Evolutionary conservation across 352 stramenopile genomes (phyloP), one percentile per base, ranked within the genome.

Genomic region (Globisporangium yorkense): DNA sequence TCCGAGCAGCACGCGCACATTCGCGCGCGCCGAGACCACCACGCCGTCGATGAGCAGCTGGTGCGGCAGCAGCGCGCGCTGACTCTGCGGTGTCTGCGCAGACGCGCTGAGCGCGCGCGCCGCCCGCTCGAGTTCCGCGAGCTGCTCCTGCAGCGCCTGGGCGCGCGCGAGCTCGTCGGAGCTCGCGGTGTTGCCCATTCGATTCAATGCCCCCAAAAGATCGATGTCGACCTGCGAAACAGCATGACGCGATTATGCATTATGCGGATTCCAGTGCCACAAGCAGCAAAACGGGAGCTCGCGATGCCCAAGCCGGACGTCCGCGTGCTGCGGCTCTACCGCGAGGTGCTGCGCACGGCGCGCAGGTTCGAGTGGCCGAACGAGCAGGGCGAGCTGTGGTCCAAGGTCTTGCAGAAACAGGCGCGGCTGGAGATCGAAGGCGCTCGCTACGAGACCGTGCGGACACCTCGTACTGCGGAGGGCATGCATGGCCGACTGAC

Each of bases 391-490:
- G 63, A 90, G 56, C 59, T 68, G 24, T 94, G 84, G 84, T 76
- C 77, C 5, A 65, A 59, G n/a, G 66, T 92, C 21, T 60, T 94
- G 41, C 68, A 77, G 47, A 67, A 82, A 70, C 92, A 90, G 46
- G 81, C 77, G 41, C 84, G 84, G 48, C 79, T 83, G 71, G 84
- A 94, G 65, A 88, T 94, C 47, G 84, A 94, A 67, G 63, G 84
- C 61, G 77, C 84, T 59, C 81, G 84, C 59, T 71, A 88, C 66
- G 75, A 90, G 56, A 83, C 68, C 64, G 80, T 90, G 66, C 12
- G 59, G 29, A 12, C 31, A 0, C 20, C 29, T 50, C 15, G 20
- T 31, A 27, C 24, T 27, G 24, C 24, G 24, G 24, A 27, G 24
- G 24, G 4, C 45, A 50, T 29, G 6, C 12, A 35, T 35, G 31